Base-by-base conservation (phyloP, 2,329 filamentous ascomycete genomes). In the Furcasterigmium furcatum region DNA sequence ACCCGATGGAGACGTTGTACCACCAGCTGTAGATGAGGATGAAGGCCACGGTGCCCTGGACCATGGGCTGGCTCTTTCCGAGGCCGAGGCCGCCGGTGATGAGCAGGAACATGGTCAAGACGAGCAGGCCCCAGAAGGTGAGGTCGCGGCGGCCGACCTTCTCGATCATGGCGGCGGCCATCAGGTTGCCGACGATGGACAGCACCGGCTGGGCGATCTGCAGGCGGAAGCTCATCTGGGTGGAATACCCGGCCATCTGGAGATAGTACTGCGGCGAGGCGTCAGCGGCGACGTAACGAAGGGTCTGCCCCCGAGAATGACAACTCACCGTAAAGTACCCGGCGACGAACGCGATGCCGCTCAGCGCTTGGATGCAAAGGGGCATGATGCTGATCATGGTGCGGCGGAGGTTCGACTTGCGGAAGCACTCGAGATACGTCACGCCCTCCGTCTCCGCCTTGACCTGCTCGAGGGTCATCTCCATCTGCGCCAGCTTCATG, bases 1-100 rank as follows among this genome's bases (percentile, higher is more conserved):
- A 58, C 12, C 68, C 70, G 21, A 73, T 69, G 13, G 63, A 65
- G 41, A 67, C 57, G 40, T 69, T 63, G 47, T 69, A 71, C 45
- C 60, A 56, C 52, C 59, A 69, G 52, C 58, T 60, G 51, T 65
- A 71, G 13, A 70, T 44, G 18, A 67, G 49, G 4, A 72, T 63
- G 42, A 72, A 56, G 12, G 61, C 62, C 16, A 62, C 60, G 0
- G 57, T 54, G 6, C 55, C 20, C n/a, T 50, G 43, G 16, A 48
- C 22, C 48, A 46, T 46, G 18, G 48, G 40, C 32, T 46, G 40
- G 27, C 36, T 44, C 4, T 14, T 18, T 5, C 29, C 29, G 19
- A 22, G 18, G 2, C 27, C 40, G 8, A 42, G 27, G 5, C 67
- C 64, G 32, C 65, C 67, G 8, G 58, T 65, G 29, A 69, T 43